phyloP scores from a whole-genome alignment of 176 grass and related monocot species.

The Oryza glaberrima region DNA sequence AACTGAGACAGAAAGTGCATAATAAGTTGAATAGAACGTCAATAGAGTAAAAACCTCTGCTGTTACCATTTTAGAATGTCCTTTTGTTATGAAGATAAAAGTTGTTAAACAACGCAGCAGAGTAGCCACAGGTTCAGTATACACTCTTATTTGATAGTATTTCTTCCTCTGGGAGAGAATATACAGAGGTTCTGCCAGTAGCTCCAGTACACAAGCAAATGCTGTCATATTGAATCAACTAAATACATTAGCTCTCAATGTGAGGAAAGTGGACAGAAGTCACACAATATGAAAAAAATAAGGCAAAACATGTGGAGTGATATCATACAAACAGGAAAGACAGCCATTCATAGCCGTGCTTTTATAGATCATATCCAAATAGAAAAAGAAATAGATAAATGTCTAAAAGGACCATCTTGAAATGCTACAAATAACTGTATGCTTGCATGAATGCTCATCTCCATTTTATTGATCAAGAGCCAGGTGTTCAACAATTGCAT shows the following conservation, averaged over 20 bases:
- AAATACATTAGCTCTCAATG: slow-evolving; percentile 34
- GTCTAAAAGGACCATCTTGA: background rate
- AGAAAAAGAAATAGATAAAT: background rate
- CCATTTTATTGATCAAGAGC: slow-evolving; percentile 6
- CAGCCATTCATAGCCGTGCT: background rate
- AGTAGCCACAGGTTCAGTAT: slow-evolving; percentile 79
- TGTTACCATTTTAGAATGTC: slow-evolving; percentile 70
- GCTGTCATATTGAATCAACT: slow-evolving; percentile 60
- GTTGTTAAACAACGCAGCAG: slow-evolving; percentile 82
- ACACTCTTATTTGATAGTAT: slow-evolving; percentile 79
- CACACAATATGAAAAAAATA: background rate
- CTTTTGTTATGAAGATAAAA: slow-evolving; percentile 73
- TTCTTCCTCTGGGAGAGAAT: slow-evolving; percentile 93
- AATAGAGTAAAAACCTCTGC: slow-evolving; percentile 30
- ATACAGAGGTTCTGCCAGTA: slow-evolving; percentile 92
- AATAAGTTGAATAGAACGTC: background rate
- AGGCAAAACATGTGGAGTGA: slow-evolving; percentile 11
- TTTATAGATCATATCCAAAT: slow-evolving; percentile 1
- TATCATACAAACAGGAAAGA: background rate
- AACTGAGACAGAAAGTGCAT: slow-evolving; percentile 3
- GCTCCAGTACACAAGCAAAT: slow-evolving; percentile 93
- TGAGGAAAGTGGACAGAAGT: slow-evolving; percentile 6
- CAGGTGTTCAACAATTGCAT: slow-evolving; percentile 10
- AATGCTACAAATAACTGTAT: background rate
- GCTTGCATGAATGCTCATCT: slow-evolving; percentile 23